Base-by-base conservation (phyloP, 2,329 filamentous ascomycete genomes). In the Paecilomyces dactylethromorphus region DNA sequence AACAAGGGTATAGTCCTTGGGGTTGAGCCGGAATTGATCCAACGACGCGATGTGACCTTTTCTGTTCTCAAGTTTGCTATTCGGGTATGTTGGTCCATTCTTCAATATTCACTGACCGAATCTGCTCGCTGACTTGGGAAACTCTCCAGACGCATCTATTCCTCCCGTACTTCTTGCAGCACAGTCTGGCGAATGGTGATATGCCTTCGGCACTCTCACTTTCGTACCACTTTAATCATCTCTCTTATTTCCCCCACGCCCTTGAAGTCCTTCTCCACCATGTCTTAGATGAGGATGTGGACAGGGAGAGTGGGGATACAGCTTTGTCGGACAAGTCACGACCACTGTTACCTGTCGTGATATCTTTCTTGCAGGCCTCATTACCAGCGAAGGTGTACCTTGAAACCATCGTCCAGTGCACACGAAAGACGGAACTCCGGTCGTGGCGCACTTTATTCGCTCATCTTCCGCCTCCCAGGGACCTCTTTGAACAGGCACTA, bases 381-480 rank as follows among this genome's bases (percentile, higher is more conserved):
- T 89, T 91, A 73, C 88, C 87, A 58, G 86, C 70, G 0, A 70
- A 71, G 11, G 69, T 91, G 59, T 99, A 97, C 69, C 86, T 97
- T 15, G 93, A 97, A 68, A 94, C 97, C 59, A 88, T 99, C 24
- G 89, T 99, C 21, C 94, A 96, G 75, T 99, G 94, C 76, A 97
- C 94, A 1, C 88, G 94, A 57, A 99, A 99, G 76, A 99, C 94
- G 0, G 94, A 99, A 71, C 87, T 96, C 7, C 87, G 93, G 45
- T 96, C 91, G 58, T 99, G 94, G 94, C 87, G 89, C 60, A 97
- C 94, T 0, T 81, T 99, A 1, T 99, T 99, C 73, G 86, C 87
- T 3, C 92, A 97, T 68, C 81, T 99, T 0, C 94, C 94, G 0
- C 91, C 93, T 0, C 91, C 93, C 3, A 88, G 92, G 67, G 90